Conservation (phyloP, 208 protist species). For the Angomonas deanei region DNA sequence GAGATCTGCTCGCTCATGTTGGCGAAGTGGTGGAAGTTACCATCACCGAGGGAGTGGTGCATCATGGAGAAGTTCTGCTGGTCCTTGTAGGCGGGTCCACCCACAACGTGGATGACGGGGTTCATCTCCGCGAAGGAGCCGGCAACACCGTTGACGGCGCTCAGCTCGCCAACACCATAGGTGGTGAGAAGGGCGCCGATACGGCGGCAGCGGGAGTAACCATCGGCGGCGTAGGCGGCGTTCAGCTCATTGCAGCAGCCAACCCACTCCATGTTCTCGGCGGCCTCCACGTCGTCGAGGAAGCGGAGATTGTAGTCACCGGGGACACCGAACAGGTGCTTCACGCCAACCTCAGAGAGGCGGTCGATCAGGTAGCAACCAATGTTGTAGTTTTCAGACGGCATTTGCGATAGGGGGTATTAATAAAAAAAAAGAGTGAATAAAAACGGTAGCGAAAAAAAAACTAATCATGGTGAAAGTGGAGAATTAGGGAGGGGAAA, state of each 20-base stretch:
- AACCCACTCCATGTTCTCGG: conserved; percentile 26
- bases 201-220: conserved; percentile 37
- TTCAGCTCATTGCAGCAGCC: conserved; percentile 51
- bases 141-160: conserved; percentile 37
- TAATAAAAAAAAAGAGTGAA: neutral
- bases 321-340: conserved; percentile 42
- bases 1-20: conserved; percentile 20
- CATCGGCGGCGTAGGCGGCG: conserved; percentile 43
- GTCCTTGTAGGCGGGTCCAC: conserved; percentile 18
- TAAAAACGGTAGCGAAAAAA: neutral
- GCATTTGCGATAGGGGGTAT: conserved; percentile 17
- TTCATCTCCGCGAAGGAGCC: conserved; percentile 22
- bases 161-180: conserved; percentile 50
- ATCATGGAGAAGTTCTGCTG: conserved; percentile 14
- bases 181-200: conserved; percentile 41
- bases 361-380: conserved; percentile 42
- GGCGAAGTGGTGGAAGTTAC: conserved; percentile 23
- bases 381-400: conserved; percentile 28
- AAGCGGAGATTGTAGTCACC: conserved; percentile 53
- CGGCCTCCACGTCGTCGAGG: conserved; percentile 31
- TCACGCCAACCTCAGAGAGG: conserved; percentile 21
- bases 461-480: no score
- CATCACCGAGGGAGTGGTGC: conserved; percentile 36
- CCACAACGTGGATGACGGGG: conserved; percentile 37
- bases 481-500: neutral